Conservation (phyloP, 2,329 filamentous ascomycete genomes). For the Tolypocladium sp. region DNA sequence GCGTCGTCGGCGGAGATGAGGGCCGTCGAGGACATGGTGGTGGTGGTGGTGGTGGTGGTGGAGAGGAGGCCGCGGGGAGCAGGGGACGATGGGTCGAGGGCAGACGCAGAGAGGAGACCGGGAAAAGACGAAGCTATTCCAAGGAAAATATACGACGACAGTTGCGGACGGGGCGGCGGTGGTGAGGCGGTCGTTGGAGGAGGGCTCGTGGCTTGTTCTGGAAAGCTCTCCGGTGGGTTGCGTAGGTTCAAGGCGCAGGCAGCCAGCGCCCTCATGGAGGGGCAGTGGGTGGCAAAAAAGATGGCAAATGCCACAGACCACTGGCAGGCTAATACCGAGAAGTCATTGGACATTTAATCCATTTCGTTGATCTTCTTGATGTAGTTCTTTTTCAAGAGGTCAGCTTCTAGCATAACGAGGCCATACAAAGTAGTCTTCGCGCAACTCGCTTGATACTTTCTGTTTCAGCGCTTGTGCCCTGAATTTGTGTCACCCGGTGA, state of each 20-base stretch:
- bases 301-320: not conserved
- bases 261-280: not conserved
- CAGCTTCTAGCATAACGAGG: too few relatives aligned
- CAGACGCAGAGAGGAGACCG: not conserved
- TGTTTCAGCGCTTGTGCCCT: not conserved
- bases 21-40: constrained; percentile 31
- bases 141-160: not conserved
- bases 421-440: too few relatives aligned
- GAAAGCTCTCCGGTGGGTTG: not conserved
- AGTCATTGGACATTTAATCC: too few relatives aligned
- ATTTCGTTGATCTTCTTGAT: too few relatives aligned
- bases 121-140: too few relatives aligned
- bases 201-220: not conserved
- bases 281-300: not conserved
- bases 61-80: not conserved
- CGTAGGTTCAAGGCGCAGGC: not conserved
- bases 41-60: not conserved
- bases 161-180: not conserved
- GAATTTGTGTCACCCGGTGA: too few relatives aligned
- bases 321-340: too few relatives aligned
- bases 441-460: too few relatives aligned
- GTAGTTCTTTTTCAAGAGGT: too few relatives aligned
- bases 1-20: constrained; percentile 49
- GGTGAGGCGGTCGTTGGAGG: not conserved
- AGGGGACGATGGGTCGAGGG: not conserved